Base-by-base conservation (phyloP, 1,284 basidiomycete genomes). In the Taiwanofungus camphoratus region DNA sequence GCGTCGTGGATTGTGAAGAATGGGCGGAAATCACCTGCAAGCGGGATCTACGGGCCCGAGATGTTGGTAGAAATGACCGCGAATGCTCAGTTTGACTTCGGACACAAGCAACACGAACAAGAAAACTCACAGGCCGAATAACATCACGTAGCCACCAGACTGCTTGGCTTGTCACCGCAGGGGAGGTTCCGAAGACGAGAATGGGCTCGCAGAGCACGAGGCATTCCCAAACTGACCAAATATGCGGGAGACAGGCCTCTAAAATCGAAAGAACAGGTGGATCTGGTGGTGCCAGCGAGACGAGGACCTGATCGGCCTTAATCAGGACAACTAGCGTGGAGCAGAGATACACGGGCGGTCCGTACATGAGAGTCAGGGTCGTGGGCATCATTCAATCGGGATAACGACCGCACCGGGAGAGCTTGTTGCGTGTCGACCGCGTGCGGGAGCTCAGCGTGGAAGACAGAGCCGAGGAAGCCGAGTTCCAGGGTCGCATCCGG, bases 161-260 rank as follows among this genome's bases (percentile, higher is more conserved):
- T 27, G 87, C 82, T 57, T 93, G 82, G 49, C 85, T 87, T 0
- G 89, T 92, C 51, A 82, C 77, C 13, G 79, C 72, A 0, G 92
- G 88, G 8, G 92, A 92, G 0, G 79, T 67, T 2, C 86, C 90
- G 51, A 89, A 94, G 15, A 98, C 72, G 4, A 98, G 67, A 6
- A 99, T 74, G 0, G 94, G 93, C 57, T 96, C 92, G 46, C 84
- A 87, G 6, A 96, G 70, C 0, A 94, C 72, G 1, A 95, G 67
- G 46, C 92, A 92, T 63, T 96, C 92, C 92, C 93, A 96, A 42
- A 96, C 75, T 2, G 91, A 87, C 88, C 92, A 93, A n/a, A 95
- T 60, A 41, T 92, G 79, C 0, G 83, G 68, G 13, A 95, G 60
- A 40, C 83, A 82, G 1, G 83, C 76, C 55, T 86, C 82, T 50